phyloP scores from a whole-genome alignment of 805 yeast genomes.

The Monosporozyma siamensis region DNA sequence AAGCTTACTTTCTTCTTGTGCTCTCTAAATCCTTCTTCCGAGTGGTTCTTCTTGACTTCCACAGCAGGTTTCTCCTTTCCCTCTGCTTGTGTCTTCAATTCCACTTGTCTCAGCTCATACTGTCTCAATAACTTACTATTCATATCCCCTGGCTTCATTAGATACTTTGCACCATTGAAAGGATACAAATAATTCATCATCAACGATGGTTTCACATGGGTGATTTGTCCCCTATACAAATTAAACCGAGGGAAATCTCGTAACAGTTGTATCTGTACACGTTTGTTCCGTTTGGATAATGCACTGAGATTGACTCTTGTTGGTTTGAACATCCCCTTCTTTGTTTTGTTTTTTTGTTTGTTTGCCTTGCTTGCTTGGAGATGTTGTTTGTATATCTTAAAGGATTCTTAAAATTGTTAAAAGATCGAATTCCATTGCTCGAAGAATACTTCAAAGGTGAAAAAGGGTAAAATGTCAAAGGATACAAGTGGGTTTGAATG shows the following conservation, averaged over 20 bases:
- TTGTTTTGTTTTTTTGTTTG: neutral
- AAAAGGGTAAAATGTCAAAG: neutral
- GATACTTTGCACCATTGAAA: slow-evolving; percentile 64
- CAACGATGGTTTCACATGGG: slow-evolving; percentile 64
- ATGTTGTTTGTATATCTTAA: no score
- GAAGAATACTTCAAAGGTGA: neutral
- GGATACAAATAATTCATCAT: slow-evolving; percentile 76
- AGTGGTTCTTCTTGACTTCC: neutral
- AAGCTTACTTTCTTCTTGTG: slow-evolving; percentile 1
- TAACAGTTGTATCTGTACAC: slow-evolving; percentile 67
- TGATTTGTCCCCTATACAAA: slow-evolving; percentile 53
- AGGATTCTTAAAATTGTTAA: no score
- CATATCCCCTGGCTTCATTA: slow-evolving; percentile 29
- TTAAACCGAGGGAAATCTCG: slow-evolving; percentile 59
- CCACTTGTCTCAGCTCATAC: slow-evolving; percentile 2
- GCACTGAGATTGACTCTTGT: slow-evolving; percentile 37
- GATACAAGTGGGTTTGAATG: slow-evolving; percentile 45
- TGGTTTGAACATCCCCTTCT: slow-evolving; percentile 20
- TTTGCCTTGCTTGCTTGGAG: no score
- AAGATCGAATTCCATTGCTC: no score
- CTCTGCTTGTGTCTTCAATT: slow-evolving; percentile 5
- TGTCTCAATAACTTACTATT: slow-evolving; percentile 12
- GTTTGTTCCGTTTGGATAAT: slow-evolving; percentile 40
- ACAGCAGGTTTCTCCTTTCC: slow-evolving; percentile 2
- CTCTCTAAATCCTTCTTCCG: neutral